Base-by-base conservation (phyloP, 805 yeast species). In the Metschnikowia aberdeeniae region DNA sequence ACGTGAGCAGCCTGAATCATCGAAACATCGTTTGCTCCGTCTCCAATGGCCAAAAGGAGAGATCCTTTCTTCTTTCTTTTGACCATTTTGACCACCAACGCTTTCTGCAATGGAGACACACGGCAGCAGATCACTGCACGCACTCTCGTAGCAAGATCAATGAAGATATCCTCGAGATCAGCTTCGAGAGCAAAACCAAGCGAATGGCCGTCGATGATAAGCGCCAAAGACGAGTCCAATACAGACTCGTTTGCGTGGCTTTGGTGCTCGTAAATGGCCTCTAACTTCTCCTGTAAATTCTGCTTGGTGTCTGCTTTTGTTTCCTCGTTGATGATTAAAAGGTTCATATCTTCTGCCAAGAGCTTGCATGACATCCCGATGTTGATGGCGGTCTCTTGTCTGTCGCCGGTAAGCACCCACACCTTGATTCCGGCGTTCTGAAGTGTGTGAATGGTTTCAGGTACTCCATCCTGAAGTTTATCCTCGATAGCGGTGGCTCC, bases 1-100 rank as follows among this genome's bases (percentile, higher is more conserved):
- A 93, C 97, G 64, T 93, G 98, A 0, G 99, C 99, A 12, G 99
- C 98, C 66, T 93, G 99, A 53, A 93, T 93, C 99, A 93, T 93
- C 31, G 96, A 85, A 34, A 93, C 99, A 69, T 93, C 99, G 61
- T 93, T 93, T 3, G 99, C 99, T 60, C 99, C 99, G 67, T 93
- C 99, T 36, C 99, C 99, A 60, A 93, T 85, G 1, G 99, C 98
- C 48, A 93, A 71, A 35, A 95, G 65, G 34, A 86, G 64, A 2
- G 96, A 80, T 39, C 85, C 82, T 59, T 78, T 76, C 63, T 67
- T 68, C 67, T 88, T 84, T 40, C 87, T 72, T 62, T 93, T 93
- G 17, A 92, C 98, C 78, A 93, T 78, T 59, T 88, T 89, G 20
- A 93, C 99, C 13, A 93, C 99, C 43, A 93, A 69, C 0, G 99